Conservation (phyloP, 2,329 filamentous ascomycete genomes). For the Talaromyces sp. region DNA sequence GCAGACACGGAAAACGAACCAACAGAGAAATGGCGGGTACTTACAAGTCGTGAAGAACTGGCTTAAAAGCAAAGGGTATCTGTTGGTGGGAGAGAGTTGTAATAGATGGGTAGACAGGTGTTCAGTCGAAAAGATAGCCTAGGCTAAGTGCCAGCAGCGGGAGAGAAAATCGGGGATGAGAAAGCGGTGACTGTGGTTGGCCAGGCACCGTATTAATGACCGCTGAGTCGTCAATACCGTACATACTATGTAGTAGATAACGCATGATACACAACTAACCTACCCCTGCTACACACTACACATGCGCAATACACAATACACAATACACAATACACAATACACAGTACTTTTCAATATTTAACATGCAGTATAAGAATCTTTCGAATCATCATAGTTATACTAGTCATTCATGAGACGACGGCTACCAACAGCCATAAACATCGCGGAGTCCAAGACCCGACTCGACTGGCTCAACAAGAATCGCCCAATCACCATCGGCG, state of each 20-base stretch:
- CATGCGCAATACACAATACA: no score
- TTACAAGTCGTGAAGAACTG: not conserved
- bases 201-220: not conserved
- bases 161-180: slow-evolving; percentile 8
- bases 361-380: no score
- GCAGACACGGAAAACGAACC: not conserved
- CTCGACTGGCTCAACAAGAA: not conserved
- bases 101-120: slow-evolving; percentile 9
- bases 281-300: no score
- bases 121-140: not conserved
- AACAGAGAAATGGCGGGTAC: not conserved
- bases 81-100: not conserved
- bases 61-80: slow-evolving; percentile 4
- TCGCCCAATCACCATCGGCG: not conserved
- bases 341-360: no score
- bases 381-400: no score
- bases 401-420: no score
- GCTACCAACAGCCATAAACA: not conserved
- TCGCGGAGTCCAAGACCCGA: not conserved
- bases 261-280: no score
- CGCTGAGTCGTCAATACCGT: no score
- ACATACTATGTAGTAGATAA: no score
- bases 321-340: no score
- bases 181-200: slow-evolving; percentile 10
- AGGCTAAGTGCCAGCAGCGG: not conserved